phyloP scores from a whole-genome alignment of 176 grass and related monocot genomes.

The Ensete glaucum region DNA sequence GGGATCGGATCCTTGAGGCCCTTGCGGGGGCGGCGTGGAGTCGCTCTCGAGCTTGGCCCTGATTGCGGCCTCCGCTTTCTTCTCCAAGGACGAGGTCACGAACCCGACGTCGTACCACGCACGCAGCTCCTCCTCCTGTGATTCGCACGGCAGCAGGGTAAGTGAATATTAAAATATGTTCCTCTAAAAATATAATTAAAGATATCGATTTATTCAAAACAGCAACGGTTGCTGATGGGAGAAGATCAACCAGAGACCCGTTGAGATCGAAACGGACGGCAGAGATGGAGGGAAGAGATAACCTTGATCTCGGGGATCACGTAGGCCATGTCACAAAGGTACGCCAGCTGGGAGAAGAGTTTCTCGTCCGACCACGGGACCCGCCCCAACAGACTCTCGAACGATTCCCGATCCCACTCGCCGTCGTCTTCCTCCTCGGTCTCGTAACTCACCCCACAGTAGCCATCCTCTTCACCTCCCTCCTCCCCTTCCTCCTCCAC shows the following conservation, averaged over 20 bases:
- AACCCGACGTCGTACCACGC: slow-evolving; percentile 46
- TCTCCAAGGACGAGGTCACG: slow-evolving; percentile 71
- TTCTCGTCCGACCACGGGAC: slow-evolving; percentile 50
- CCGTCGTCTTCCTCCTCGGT: slow-evolving; percentile 19
- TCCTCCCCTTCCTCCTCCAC: slow-evolving; percentile 17
- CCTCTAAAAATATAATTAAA: background rate
- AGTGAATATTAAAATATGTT: background rate
- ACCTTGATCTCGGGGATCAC: slow-evolving; percentile 93
- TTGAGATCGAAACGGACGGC: slow-evolving; percentile 2
- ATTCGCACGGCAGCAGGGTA: background rate
- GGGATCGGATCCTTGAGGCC: slow-evolving; percentile 6
- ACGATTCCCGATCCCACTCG: slow-evolving; percentile 67
- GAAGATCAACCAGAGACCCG: background rate
- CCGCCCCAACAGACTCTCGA: slow-evolving; percentile 52
- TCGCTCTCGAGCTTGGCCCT: slow-evolving; percentile 43
- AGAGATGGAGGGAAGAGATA: slow-evolving; percentile 6
- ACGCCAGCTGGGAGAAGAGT: slow-evolving; percentile 75
- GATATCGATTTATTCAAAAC: background rate
- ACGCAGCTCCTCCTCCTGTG: slow-evolving; percentile 47
- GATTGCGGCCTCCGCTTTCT: slow-evolving; percentile 46
- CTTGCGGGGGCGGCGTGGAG: slow-evolving; percentile 25
- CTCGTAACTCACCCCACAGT: slow-evolving; percentile 62
- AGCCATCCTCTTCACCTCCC: slow-evolving; percentile 19
- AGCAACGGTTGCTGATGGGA: background rate
- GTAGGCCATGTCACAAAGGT: slow-evolving; percentile 97